Evolutionary conservation across 257 asterid genomes (phyloP).

Genomic region (Jacaranda copaia): DNA sequence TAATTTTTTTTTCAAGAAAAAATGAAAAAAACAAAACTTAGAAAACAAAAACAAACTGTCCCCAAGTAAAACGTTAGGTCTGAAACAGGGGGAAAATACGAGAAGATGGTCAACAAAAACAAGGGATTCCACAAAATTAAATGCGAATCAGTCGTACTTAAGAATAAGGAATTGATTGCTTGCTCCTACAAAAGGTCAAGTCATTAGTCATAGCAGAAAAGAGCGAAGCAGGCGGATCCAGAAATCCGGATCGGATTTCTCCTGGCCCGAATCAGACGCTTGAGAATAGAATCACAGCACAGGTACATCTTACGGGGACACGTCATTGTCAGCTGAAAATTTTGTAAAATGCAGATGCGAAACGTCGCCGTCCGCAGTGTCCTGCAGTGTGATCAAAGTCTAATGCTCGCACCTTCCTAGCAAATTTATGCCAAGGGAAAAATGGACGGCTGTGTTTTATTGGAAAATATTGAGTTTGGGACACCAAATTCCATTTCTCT

Average conservation of each 20-base stretch:
- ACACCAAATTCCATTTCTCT: background rate
- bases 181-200: background rate
- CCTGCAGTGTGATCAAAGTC: background rate
- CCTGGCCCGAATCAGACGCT: conserved; percentile 8
- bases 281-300: background rate
- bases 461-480: too few species aligned
- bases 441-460: conserved; percentile 1
- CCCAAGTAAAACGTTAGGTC: conserved; percentile 7
- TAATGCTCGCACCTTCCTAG: background rate
- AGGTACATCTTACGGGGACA: background rate
- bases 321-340: conserved; percentile 34
- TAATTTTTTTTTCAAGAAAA: too few species aligned
- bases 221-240: background rate
- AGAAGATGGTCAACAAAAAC: background rate
- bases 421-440: background rate
- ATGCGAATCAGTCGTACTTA: background rate
- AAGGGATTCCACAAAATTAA: background rate
- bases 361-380: conserved; percentile 19
- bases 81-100: background rate
- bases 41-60: too few species aligned
- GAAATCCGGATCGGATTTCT: background rate
- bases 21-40: too few species aligned
- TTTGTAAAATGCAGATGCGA: conserved; percentile 15
- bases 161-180: conserved; percentile 1
- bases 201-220: background rate